Evolutionary conservation across 345 rosid species (phyloP), one percentile per base, ranked within the genome.

Genomic region (Lenwebbia sp.): DNA sequence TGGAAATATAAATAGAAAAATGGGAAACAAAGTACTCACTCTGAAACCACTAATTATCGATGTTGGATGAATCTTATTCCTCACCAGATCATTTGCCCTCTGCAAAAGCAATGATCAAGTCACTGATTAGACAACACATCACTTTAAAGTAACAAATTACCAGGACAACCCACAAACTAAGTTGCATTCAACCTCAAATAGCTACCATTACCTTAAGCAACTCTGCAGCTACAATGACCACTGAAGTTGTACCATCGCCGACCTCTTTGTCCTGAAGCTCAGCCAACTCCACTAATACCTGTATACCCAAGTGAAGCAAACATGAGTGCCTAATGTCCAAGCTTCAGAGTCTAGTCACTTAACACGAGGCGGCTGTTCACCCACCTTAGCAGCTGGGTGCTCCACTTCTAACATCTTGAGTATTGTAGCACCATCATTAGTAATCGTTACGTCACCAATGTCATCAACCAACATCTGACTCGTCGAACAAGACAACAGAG

Each of bases 231-330:
- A 96, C 93, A 87, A 97, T 96, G 84, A 96, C 99, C 75, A 97
- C 99, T 37, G 99, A 95, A 54, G 99, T 94, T 70, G 99, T 97
- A 83, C 98, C 99, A 91, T 97, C 99, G 54, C 99, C 99, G 55
- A 96, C 99, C 93, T 97, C 99, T 87, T 94, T 92, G 86, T 96
- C 99, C 88, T 96, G 99, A 90, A 95, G 98, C 91, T 97, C 99
- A 57, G 99, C 98, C 97, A 95, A 92, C 92, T 97, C 99, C 23
- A 95, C 99, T 28, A 97, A 96, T 49, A 95, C 96, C 99, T 96
- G 90, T 51, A 51, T n/a, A 86, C 19, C 65, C 51, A 85, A 86
- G 83, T 85, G 52, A n/a, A 65, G n/a, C 21, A 78, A 84, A n/a
- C 78, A 86, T 70, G 44, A 70, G 47, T 8, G 47, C 78, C 78